Percentiles rank a stretch among this genome's conserved stretches.
These are phyloP conservation scores for Gossypium arboreum DNA, from an alignment of 345 rosid species.

Conservation along the genomic window DNA sequence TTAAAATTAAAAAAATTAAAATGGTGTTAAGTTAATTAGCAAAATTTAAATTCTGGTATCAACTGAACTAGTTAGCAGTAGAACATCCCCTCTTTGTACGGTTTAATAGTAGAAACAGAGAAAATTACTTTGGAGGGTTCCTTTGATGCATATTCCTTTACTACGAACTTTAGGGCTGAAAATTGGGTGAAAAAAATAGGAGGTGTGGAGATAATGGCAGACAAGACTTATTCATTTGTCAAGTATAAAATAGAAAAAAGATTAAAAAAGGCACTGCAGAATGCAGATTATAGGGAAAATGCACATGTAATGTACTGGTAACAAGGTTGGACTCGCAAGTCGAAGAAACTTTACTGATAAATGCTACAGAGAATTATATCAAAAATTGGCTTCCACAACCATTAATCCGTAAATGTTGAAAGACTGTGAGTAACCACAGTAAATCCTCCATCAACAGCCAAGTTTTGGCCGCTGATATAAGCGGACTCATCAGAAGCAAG, in stretches of 20 bases:
- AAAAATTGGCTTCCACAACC: slow-evolving; percentile 9
- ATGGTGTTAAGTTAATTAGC: too few species aligned
- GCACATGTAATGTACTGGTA: slow-evolving; percentile 39
- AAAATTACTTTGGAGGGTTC: too few species aligned
- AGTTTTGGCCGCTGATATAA: slow-evolving; percentile 79
- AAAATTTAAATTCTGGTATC: too few species aligned
- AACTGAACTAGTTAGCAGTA: too few species aligned
- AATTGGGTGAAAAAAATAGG: not conserved
- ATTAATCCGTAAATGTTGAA: not conserved
- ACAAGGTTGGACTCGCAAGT: slow-evolving; percentile 32
- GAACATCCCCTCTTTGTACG: too few species aligned
- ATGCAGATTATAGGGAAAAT: slow-evolving; percentile 32
- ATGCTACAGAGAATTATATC: not conserved
- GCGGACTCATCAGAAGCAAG: slow-evolving; percentile 84
- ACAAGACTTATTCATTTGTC: slow-evolving; percentile 14
- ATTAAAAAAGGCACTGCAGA: not conserved
- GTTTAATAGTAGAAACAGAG: too few species aligned
- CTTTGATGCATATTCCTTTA: not conserved
- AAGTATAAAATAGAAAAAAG: not conserved
- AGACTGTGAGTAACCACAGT: slow-evolving; percentile 44
- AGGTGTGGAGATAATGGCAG: slow-evolving; percentile 13
- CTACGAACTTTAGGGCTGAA: not conserved
- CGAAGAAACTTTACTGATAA: not conserved
- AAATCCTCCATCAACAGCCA: slow-evolving; percentile 83
- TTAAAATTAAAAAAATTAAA: too few species aligned